Conservation (phyloP, 345 rosid genomes). For the Hypericum perforatum region DNA sequence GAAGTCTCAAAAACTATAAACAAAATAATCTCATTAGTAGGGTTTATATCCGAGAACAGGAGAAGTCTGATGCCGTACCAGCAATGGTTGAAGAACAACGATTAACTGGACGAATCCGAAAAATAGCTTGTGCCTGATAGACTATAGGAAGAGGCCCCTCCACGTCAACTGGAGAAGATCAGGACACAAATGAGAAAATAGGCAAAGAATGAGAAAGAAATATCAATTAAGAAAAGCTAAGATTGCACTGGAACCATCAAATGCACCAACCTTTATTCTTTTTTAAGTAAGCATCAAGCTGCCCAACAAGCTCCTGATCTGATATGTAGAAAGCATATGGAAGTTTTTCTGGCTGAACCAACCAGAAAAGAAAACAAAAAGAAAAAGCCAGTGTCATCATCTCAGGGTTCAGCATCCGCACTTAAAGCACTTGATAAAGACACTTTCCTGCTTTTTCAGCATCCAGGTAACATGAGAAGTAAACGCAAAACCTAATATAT, state of each 20-base stretch:
- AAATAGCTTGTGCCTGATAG: constrained; percentile 94
- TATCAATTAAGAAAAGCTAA: neutral
- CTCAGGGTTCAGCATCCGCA: neutral
- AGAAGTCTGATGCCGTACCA: constrained; percentile 34
- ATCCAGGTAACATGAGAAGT: too few relatives aligned
- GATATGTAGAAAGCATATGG: constrained; percentile 80
- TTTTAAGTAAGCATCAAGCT: constrained; percentile 75
- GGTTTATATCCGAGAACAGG: neutral
- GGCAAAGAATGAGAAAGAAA: constrained; percentile 1
- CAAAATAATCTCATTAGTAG: too few relatives aligned
- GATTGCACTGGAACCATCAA: neutral
- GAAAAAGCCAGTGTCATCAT: neutral
- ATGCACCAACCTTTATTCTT: constrained; percentile 54
- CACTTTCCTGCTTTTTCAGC: too few relatives aligned
- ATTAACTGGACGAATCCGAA: constrained; percentile 78
- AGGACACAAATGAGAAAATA: constrained; percentile 1
- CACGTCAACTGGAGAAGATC: constrained; percentile 60
- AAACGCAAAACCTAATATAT: too few relatives aligned
- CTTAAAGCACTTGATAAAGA: neutral
- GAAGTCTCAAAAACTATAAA: too few relatives aligned
- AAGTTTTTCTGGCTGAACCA: constrained; percentile 67
- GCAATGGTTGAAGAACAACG: constrained; percentile 86
- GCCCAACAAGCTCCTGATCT: constrained; percentile 73
- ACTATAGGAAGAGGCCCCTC: constrained; percentile 84
- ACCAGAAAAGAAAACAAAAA: constrained; percentile 1